Evolutionary conservation across 768 basidiomycete genomes (phyloP), one percentile per base, ranked within the genome.

Genomic region (Suillus hirtellus): DNA sequence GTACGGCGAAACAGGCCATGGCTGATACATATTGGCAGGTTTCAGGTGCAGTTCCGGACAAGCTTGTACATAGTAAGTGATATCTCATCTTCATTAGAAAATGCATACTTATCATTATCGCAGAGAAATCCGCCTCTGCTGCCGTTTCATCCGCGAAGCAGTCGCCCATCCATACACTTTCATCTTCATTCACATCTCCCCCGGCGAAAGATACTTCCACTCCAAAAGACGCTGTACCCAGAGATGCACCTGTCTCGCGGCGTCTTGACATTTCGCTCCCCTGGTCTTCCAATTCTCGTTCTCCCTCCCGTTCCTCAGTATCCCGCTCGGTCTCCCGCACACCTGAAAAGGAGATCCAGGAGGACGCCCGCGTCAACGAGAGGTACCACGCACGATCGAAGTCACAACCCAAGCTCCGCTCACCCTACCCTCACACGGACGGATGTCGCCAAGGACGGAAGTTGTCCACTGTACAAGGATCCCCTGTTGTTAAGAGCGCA

Each of bases 1-100:
- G 87, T 67, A 92, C 86, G 0, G 86, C 90, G 1, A 74, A 78
- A 6, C 85, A 90, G 59, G 84, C 87, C 0, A 84, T 92, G 74
- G 74, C 68, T 27, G 92, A 94, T 68, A 63, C 79, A 1, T 94
- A 89, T 71, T 95, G 91, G 90, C 73, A 77, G 7, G 68, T 70
- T 31, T 44, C 67, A 62, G 72, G 71, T 61, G 70, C 73, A 52
- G 66, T 66, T 47, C 64, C 64, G 8, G 58, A 27, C 8, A 56
- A 60, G 24, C 35, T 47, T 19, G 42, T 72, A 19, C 84, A 86
- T 68, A 79, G 84, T 86, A 67, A 62, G 83, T 75, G 38, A 15
- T 10, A 17, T 24, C 7, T 12, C 27, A 27, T 31, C 40, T 24
- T 27, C 17, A 42, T 17, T 14, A n/a, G 31, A 35, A 40, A 10